Base-by-base conservation (phyloP, 2,329 filamentous ascomycete genomes). In the Penicillium sp. region DNA sequence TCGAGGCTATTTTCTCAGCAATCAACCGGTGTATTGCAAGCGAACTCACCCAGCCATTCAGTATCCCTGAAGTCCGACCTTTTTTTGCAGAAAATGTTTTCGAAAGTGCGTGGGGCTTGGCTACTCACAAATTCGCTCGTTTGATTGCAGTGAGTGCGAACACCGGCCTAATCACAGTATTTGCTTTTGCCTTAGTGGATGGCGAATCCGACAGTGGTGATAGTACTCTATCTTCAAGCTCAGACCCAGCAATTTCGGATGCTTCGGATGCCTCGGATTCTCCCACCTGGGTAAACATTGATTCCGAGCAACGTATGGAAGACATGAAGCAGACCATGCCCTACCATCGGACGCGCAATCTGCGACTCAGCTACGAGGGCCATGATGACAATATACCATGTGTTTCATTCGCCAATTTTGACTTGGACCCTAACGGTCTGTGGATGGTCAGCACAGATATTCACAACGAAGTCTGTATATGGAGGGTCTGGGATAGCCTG, bases 121-220 rank as follows among this genome's bases (percentile, higher is more conserved):
- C 89, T 7, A 79, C 95, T 10, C 92, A 97, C 66, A 79, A 82
- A 53, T 75, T 84, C 54, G 89, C 88, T n/a, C 83, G 91, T 0
- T 75, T 96, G 53, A 86, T 99, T 54, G 93, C 92, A 0, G 85
- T 95, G 33, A 88, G 87, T 59, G 84, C 88, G 0, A 99, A 99
- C 65, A 80, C 78, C 0, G 74, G 76, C 18, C 62, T 73, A 13
- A 77, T 87, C 25, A 79, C 75, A 3, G 73, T 86, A 0, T 80
- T 82, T 59, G 80, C 80, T 12, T 81, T 82, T 58, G 81, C 79
- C 0, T 71, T 86, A 44, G 68, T 74, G 3, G 67, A 72, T 35
- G 42, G 58, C n/a, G 39, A 41, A 4, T 59, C 63, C n/a, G 54
- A 60, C 22, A 50, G 57, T 14, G 49, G 54, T 13, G 54, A 56